A percentile compares a stretch with the other conserved stretches of the same genome.
These are phyloP conservation scores for Chrysophaeum taylorii DNA, from an alignment of 352 stramenopile species.

Conservation along the genomic window DNA sequence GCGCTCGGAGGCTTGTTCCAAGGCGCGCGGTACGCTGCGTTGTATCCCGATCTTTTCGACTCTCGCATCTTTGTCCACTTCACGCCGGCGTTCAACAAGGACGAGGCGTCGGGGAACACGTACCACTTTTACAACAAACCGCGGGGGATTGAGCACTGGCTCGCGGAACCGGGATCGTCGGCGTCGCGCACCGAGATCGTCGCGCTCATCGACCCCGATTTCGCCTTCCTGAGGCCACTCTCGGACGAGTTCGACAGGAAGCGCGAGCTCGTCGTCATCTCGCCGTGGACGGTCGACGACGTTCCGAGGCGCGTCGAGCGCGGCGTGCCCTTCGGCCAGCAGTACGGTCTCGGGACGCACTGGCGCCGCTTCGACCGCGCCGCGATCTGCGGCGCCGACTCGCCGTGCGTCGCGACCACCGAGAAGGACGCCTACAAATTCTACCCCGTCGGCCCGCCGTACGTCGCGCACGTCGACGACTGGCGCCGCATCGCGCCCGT, in stretches of 20 bases:
- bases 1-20: too few species aligned
- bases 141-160: slow-evolving; percentile 34
- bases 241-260: slow-evolving; percentile 24
- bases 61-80: slow-evolving; percentile 34
- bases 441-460: slow-evolving; percentile 37
- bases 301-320: slow-evolving; percentile 21
- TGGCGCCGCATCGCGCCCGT: slow-evolving; percentile 22
- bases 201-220: slow-evolving; percentile 40
- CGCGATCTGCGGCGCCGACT: slow-evolving; percentile 29
- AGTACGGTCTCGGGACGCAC: slow-evolving; percentile 37
- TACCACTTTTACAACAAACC: slow-evolving; percentile 50
- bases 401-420: slow-evolving; percentile 24
- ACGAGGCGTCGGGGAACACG: slow-evolving; percentile 19
- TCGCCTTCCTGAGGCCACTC: slow-evolving; percentile 35
- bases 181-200: slow-evolving; percentile 22
- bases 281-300: slow-evolving; percentile 16
- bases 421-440: slow-evolving; percentile 23
- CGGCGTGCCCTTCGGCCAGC: slow-evolving; percentile 33
- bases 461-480: slow-evolving; percentile 30
- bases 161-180: slow-evolving; percentile 19
- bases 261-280: slow-evolving; percentile 19
- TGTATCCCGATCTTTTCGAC: too few species aligned
- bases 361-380: slow-evolving; percentile 29
- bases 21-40: too few species aligned
- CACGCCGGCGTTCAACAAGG: slow-evolving; percentile 32